Base-by-base conservation (phyloP, 2,329 filamentous ascomycete species). In the Diaporthe aspalathi region DNA sequence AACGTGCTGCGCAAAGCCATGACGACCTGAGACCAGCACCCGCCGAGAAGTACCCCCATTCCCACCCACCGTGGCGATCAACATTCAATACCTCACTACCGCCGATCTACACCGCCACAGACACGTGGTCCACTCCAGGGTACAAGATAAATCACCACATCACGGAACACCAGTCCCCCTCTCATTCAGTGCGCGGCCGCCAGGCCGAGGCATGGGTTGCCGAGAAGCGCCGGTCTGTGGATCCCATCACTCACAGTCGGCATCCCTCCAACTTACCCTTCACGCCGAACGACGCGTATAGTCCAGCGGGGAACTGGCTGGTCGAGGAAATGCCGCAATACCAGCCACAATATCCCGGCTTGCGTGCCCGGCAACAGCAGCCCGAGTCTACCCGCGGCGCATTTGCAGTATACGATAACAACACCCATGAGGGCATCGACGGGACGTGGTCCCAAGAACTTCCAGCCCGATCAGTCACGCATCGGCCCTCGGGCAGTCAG, bases 191-290 rank as follows among this genome's bases (percentile, higher is more conserved):
- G 38, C 24, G 38, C 5, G 38, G 56, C 8, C 56, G 56, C 24
- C 56, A 62, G 56, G 14, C 22, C 17, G 16, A 62, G 38, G 56
- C 56, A 14, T 62, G 56, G 38, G 17, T 62, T 16, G 40, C 43
- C 17, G 56, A 62, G 56, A 62, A 62, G 56, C 56, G 38, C 7
- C 56, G 9, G 56, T 62, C 56, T 24, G 40, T 27, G 5, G 56
- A 62, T 12, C 38, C 38, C 14, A 43, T 62, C 38, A n/a, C 27
- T 38, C 56, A 62, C 24, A 29, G 16, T 38, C 40, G 16, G 7
- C 56, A 62, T 20, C 56, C 56, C n/a, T 62, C 56, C 5, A 45
- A 16, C 22, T 16, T 32, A 2, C 56, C 56, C 3, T 62, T 45
- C 17, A 45, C 56, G 22, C 56, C 56, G 5, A 27, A 62, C 12